Percentiles rank a stretch among this genome's conserved stretches.
phyloP scores from a whole-genome alignment of 78 protist genomes.

The Planoprotostelium fungivorum region DNA sequence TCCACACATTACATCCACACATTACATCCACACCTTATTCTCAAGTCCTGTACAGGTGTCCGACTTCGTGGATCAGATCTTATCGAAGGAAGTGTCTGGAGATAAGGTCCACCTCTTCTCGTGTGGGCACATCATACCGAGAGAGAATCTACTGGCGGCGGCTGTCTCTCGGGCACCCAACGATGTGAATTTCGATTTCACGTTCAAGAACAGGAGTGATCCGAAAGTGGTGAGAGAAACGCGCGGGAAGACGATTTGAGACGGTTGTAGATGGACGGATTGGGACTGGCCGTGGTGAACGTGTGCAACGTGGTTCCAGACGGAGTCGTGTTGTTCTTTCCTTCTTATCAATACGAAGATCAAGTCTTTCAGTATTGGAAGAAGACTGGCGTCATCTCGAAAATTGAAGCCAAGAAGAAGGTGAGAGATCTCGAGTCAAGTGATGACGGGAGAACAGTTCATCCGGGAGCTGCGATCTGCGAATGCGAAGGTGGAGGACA shows the following conservation, averaged over 20 bases:
- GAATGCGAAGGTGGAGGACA: not conserved
- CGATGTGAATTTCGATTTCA: conserved; percentile 25
- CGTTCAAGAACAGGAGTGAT: conserved; percentile 4
- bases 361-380: conserved; percentile 1
- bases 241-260: not conserved
- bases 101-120: not conserved
- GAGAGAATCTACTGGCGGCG: conserved; percentile 16
- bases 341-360: conserved; percentile 55
- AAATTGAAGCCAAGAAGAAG: not conserved
- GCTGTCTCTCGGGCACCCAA: conserved; percentile 28
- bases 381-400: not conserved
- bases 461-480: conserved; percentile 17
- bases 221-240: not conserved
- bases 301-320: conserved; percentile 39
- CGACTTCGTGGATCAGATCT: conserved; percentile 11
- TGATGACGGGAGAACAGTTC: not conserved
- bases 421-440: not conserved
- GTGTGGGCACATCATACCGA: conserved; percentile 78
- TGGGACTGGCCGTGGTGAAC: conserved; percentile 24
- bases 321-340: conserved; percentile 74
- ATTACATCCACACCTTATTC: too few species aligned
- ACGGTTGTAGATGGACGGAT: not conserved
- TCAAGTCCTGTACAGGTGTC: too few species aligned
- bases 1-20: not conserved
- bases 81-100: not conserved